Conservation (phyloP, 2,329 filamentous ascomycete species). For the Colletotrichum camelliae region DNA sequence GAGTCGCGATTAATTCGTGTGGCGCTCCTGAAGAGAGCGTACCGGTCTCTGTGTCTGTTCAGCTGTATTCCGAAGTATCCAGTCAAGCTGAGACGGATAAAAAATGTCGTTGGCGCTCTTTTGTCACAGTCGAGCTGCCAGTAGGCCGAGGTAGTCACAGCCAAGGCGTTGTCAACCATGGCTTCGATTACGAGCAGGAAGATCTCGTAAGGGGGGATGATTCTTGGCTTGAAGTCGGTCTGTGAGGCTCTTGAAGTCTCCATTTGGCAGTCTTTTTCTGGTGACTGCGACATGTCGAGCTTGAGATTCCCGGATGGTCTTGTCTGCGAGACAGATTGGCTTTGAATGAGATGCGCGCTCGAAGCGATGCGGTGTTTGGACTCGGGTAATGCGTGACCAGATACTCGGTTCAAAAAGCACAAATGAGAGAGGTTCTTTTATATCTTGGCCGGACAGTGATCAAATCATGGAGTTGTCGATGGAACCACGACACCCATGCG, state of each 20-base stretch:
- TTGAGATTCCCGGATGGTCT: neutral
- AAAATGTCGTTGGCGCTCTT: fast-evolving
- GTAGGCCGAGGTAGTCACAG: neutral
- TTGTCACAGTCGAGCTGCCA: neutral
- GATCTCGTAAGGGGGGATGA: neutral
- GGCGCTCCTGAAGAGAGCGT: neutral
- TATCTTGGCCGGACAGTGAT: neutral
- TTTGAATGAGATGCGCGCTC: neutral
- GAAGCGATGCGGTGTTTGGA: neutral
- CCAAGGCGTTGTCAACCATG: neutral
- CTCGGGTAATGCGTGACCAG: neutral
- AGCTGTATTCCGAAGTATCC: neutral
- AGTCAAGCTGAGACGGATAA: neutral
- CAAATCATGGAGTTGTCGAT: neutral
- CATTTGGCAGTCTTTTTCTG: neutral
- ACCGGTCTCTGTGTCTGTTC: fast-evolving
- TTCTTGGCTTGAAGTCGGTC: neutral
- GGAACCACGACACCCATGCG: neutral
- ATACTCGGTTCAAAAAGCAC: fast-evolving
- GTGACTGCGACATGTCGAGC: neutral
- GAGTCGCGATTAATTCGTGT: neutral
- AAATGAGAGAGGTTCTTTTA: neutral
- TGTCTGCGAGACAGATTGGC: neutral
- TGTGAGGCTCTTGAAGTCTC: neutral
- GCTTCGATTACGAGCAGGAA: neutral